These are phyloP conservation scores for Cyclotella cryptica DNA, from an alignment of 108 stramenopile species.

Conservation along the genomic window DNA sequence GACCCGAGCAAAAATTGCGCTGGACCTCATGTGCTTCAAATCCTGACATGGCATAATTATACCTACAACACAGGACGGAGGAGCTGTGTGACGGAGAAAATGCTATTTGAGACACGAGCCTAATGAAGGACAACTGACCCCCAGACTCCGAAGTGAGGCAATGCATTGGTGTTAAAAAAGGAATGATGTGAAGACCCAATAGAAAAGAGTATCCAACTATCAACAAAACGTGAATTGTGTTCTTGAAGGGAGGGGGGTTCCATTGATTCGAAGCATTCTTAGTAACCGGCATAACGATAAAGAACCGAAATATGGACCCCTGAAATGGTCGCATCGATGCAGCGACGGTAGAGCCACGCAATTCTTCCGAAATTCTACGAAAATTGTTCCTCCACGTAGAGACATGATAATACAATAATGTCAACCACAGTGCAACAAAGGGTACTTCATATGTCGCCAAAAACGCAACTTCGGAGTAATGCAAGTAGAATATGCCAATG, in stretches of 20 bases:
- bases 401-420: conserved; percentile 38
- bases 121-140: conserved; percentile 22
- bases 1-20: conserved; percentile 47
- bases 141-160: conserved; percentile 17
- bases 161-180: conserved; percentile 48
- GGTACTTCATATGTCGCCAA: conserved; percentile 30
- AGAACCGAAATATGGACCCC: conserved; percentile 51
- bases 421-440: conserved; percentile 37
- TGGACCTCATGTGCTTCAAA: conserved; percentile 40
- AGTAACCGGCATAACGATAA: conserved; percentile 35
- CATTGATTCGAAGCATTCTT: conserved; percentile 56
- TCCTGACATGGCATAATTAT: conserved; percentile 52
- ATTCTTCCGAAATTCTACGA: conserved; percentile 16
- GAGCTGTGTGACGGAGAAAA: conserved; percentile 2
- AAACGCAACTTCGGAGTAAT: conserved; percentile 47
- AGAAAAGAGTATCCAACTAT: conserved; percentile 33
- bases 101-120: conserved; percentile 22
- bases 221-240: conserved; percentile 43
- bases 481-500: conserved; percentile 46
- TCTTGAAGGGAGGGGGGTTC: conserved; percentile 54
- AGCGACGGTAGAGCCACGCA: conserved; percentile 19
- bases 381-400: conserved; percentile 50
- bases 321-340: conserved; percentile 45
- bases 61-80: conserved; percentile 43
- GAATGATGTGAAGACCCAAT: conserved; percentile 41